A percentile compares a stretch with the other conserved stretches of the same genome.
phyloP scores from a whole-genome alignment of 192 early-diverging fungal genomes.

The Rhizophagus sp. region DNA sequence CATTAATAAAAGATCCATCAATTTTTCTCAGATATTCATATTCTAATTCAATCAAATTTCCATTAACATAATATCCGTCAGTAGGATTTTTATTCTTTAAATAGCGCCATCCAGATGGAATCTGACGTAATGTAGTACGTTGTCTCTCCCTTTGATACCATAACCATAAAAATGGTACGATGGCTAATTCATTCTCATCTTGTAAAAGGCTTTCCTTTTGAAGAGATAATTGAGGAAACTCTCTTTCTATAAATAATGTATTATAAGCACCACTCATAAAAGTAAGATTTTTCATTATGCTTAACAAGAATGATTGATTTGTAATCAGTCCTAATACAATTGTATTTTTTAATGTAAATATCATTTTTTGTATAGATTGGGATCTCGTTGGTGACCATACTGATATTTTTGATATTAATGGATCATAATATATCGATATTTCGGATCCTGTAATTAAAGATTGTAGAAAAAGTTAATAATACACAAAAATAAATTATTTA shows the following conservation, averaged over 20 bases:
- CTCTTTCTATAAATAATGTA: not conserved
- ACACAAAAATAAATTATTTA: constrained; percentile 37
- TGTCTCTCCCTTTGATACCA: constrained; percentile 50
- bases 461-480: constrained; percentile 41
- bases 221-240: not conserved
- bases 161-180: constrained; percentile 51
- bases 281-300: constrained; percentile 66
- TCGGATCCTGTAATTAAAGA: constrained; percentile 63
- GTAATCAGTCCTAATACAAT: constrained; percentile 58
- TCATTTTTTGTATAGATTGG: constrained; percentile 76
- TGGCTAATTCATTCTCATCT: constrained; percentile 39
- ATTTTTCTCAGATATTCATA: constrained; percentile 44
- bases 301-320: constrained; percentile 57
- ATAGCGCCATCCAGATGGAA: constrained; percentile 54
- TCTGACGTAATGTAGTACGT: constrained; percentile 43
- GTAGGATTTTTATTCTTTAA: constrained; percentile 47
- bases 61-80: constrained; percentile 38
- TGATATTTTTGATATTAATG: constrained; percentile 91
- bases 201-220: constrained; percentile 47
- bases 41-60: constrained; percentile 43
- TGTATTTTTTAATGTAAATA: constrained; percentile 63
- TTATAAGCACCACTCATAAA: constrained; percentile 68
- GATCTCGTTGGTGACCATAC: constrained; percentile 73
- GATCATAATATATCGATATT: constrained; percentile 93
- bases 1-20: constrained; percentile 33